These are phyloP conservation scores for Aphanomyces cochlioides DNA, from an alignment of 352 stramenopile genomes.

Conservation along the genomic window DNA sequence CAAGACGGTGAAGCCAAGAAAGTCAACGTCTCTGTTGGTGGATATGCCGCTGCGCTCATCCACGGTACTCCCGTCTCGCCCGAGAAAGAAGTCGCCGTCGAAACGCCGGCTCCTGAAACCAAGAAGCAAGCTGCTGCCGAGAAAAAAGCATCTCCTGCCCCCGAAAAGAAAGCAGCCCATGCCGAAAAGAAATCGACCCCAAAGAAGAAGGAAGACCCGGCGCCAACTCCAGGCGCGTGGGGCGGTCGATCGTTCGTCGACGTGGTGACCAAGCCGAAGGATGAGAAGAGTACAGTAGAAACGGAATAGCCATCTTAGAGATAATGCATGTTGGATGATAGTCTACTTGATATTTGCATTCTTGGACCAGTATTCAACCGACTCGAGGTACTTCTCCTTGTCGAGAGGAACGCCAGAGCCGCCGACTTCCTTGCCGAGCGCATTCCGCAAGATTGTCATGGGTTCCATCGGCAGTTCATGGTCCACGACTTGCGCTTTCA, in stretches of 20 bases:
- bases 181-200: constrained; percentile 32
- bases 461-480: constrained; percentile 97
- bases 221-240: constrained; percentile 53
- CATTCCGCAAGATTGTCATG: constrained; percentile 98
- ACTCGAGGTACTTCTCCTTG: constrained; percentile 72
- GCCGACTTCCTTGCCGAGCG: constrained; percentile 93
- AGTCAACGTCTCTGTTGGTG: constrained; percentile 31
- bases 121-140: constrained; percentile 35
- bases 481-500: constrained; percentile 96
- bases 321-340: constrained; percentile 1
- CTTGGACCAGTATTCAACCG: constrained; percentile 84
- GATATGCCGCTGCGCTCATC: constrained; percentile 76
- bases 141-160: constrained; percentile 44
- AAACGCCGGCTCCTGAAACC: constrained; percentile 28
- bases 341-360: constrained; percentile 79
- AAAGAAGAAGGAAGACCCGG: constrained; percentile 40
- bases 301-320: constrained; percentile 19
- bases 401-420: constrained; percentile 82
- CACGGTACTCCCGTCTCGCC: constrained; percentile 47
- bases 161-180: constrained; percentile 38
- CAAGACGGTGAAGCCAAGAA: constrained; percentile 31
- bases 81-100: constrained; percentile 29
- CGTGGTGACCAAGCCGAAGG: constrained; percentile 55
- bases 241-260: constrained; percentile 78
- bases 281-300: constrained; percentile 18